A percentile compares a stretch with the other conserved stretches of the same genome.
Evolutionary conservation across 768 basidiomycete genomes (phyloP).

Genomic region (Leccinum subgranulosum): DNA sequence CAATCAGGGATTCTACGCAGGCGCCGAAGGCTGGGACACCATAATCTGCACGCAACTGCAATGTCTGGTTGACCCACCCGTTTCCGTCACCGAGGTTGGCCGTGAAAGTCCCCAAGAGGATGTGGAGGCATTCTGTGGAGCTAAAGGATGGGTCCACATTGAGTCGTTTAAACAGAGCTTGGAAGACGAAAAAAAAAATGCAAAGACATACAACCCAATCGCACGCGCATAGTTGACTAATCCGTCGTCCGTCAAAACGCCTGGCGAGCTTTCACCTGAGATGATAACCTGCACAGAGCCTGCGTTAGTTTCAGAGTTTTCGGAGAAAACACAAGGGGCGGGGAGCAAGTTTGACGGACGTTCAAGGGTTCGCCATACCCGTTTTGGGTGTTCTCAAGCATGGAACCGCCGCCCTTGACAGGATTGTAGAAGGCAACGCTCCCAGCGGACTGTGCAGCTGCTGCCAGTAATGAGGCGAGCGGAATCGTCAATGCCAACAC

Average conservation of each 20-base stretch:
- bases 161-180: no score
- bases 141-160: conserved; percentile 16
- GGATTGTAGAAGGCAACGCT: conserved; percentile 36
- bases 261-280: conserved; percentile 57
- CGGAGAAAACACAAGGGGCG: background rate
- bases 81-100: conserved; percentile 50
- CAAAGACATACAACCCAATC: conserved; percentile 54
- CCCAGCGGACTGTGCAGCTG: background rate
- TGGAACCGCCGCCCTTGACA: conserved; percentile 37
- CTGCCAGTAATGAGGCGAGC: conserved; percentile 3
- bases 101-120: conserved; percentile 35
- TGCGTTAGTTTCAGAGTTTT: background rate
- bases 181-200: no score
- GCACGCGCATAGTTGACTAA: conserved; percentile 58
- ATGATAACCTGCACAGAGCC: conserved; percentile 50
- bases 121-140: conserved; percentile 37
- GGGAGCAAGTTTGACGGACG: conserved; percentile 25
- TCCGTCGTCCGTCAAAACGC: conserved; percentile 53
- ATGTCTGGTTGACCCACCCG: conserved; percentile 41
- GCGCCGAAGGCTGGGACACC: conserved; percentile 37
- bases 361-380: conserved; percentile 46
- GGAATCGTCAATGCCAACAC: background rate
- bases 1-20: conserved; percentile 43
- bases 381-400: conserved; percentile 37
- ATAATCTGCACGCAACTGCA: conserved; percentile 45